These are phyloP conservation scores for Magnusiomyces fungicola DNA, from an alignment of 1,139 yeast species.

Conservation along the genomic window DNA sequence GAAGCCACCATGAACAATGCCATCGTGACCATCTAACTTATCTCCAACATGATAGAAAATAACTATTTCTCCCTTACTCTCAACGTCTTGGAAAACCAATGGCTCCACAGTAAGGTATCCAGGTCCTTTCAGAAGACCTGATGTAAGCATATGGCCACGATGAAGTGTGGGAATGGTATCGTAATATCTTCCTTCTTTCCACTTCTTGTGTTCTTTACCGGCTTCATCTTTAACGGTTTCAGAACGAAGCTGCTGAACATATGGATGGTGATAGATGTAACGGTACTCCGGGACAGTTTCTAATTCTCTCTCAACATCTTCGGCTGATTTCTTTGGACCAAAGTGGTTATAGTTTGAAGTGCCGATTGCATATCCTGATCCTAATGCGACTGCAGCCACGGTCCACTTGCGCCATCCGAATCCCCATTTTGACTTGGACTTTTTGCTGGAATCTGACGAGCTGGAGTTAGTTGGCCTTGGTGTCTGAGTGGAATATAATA, in stretches of 20 bases:
- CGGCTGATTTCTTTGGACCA: slow-evolving; percentile 2
- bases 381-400: slow-evolving; percentile 4
- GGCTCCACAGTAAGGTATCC: slow-evolving; percentile 27
- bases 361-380: slow-evolving; percentile 11
- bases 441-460: not conserved
- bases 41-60: slow-evolving; percentile 11
- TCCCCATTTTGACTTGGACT: not conserved
- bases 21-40: slow-evolving; percentile 7
- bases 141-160: slow-evolving; percentile 23
- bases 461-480: not conserved
- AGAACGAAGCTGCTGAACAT: slow-evolving; percentile 19
- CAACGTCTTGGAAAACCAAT: slow-evolving; percentile 20
- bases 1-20: slow-evolving; percentile 12
- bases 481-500: not conserved
- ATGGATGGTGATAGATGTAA: slow-evolving; percentile 20
- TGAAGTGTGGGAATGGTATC: slow-evolving; percentile 24
- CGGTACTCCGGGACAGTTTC: slow-evolving; percentile 16
- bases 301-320: slow-evolving; percentile 5
- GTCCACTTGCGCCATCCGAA: slow-evolving; percentile 10
- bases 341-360: slow-evolving; percentile 9
- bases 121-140: slow-evolving; percentile 24
- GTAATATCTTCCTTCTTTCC: slow-evolving; percentile 17
- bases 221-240: slow-evolving; percentile 19
- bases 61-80: slow-evolving; percentile 11
- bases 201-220: not conserved